Conservation (phyloP, 2,329 filamentous ascomycete species). For the Taxawa tesnikishii region DNA sequence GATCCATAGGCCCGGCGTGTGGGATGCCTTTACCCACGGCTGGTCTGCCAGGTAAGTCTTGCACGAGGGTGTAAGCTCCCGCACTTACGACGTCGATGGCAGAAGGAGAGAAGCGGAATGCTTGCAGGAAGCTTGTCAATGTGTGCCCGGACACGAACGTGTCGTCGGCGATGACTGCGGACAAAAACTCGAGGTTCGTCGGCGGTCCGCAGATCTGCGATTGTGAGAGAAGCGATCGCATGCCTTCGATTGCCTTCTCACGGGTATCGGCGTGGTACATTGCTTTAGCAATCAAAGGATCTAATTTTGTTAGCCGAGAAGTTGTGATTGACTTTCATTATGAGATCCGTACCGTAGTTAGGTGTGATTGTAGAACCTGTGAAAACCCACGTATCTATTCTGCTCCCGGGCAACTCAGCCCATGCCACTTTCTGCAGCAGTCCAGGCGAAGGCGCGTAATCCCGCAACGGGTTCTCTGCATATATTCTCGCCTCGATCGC, state of each 20-base stretch:
- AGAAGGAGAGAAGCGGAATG: constrained; percentile 36
- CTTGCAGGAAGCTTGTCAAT: constrained; percentile 43
- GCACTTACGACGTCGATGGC: constrained; percentile 45
- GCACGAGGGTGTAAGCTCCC: constrained; percentile 45
- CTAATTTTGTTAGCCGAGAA: constrained; percentile 13
- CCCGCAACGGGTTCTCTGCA: constrained; percentile 45
- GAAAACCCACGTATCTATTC: constrained; percentile 54
- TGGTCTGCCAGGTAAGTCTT: constrained; percentile 47
- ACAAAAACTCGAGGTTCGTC: constrained; percentile 46
- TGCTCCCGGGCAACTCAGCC: constrained; percentile 28
- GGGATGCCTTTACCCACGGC: constrained; percentile 46
- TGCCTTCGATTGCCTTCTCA: constrained; percentile 29
- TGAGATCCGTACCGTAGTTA: constrained; percentile 35
- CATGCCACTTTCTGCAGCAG: constrained; percentile 45
- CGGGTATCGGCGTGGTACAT: constrained; percentile 39
- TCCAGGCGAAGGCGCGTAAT: constrained; percentile 49
- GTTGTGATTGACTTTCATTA: background rate
- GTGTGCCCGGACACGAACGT: constrained; percentile 39
- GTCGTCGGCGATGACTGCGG: constrained; percentile 33
- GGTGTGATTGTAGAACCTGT: constrained; percentile 45
- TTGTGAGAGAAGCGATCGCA: constrained; percentile 30
- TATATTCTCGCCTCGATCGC: constrained; percentile 45
- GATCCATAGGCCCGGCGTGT: constrained; percentile 50
- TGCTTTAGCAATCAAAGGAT: constrained; percentile 45
- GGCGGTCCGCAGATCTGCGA: constrained; percentile 41